Conservation (phyloP, 2,329 filamentous ascomycete genomes). For the Fusarium sp. region DNA sequence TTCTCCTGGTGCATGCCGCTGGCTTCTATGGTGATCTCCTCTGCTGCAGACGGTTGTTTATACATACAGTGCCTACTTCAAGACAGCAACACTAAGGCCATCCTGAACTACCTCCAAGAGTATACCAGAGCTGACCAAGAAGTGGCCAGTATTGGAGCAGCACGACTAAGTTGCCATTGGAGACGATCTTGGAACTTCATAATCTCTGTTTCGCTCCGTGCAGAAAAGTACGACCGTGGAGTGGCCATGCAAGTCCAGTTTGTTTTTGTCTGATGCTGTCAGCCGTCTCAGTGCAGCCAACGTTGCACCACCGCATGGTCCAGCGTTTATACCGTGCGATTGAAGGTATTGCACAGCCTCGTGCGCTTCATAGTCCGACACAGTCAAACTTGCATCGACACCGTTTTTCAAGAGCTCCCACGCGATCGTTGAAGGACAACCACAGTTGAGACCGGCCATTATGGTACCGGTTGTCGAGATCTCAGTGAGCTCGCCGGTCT, state of each 20-base stretch:
- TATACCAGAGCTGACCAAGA: background rate
- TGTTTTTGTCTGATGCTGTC: slow-evolving; percentile 47
- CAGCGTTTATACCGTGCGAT: slow-evolving; percentile 58
- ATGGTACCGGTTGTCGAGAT: slow-evolving; percentile 71
- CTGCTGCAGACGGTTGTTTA: rapidly evolving
- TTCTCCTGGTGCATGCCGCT: slow-evolving; percentile 45
- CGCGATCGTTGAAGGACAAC: slow-evolving; percentile 72
- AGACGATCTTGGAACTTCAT: slow-evolving; percentile 56
- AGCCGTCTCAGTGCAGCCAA: slow-evolving; percentile 67
- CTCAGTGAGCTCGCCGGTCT: slow-evolving; percentile 58
- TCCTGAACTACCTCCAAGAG: background rate
- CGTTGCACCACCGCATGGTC: slow-evolving; percentile 71
- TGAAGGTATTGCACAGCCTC: slow-evolving; percentile 65
- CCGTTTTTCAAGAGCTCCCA: slow-evolving; percentile 70
- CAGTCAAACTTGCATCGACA: slow-evolving; percentile 68
- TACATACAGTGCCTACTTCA: background rate
- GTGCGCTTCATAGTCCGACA: slow-evolving; percentile 73
- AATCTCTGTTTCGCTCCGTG: slow-evolving; percentile 68
- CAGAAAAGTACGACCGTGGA: slow-evolving; percentile 73
- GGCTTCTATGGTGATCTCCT: background rate
- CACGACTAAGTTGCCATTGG: slow-evolving; percentile 53
- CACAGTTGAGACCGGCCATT: slow-evolving; percentile 80
- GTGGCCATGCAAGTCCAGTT: slow-evolving; percentile 55
- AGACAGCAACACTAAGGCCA: background rate
- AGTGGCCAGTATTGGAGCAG: slow-evolving; percentile 52